phyloP scores from a whole-genome alignment of 495 filamentous ascomycete genomes.

The Tuber magnatum region DNA sequence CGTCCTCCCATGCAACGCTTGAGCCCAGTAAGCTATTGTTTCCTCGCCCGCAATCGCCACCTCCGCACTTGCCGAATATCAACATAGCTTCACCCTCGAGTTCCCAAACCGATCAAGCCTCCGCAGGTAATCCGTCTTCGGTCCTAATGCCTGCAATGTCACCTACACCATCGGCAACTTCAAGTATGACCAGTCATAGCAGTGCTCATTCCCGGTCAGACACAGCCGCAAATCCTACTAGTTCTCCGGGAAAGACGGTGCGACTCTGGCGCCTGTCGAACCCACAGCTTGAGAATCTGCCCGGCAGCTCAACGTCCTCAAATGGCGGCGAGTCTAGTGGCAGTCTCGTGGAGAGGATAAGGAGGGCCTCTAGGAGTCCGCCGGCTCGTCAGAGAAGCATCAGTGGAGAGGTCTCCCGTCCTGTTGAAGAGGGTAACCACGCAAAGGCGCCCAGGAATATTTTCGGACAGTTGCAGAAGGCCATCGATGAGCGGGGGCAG shows the following conservation, averaged over 20 bases:
- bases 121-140: conserved; percentile 68
- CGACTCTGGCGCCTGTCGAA: conserved; percentile 72
- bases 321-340: conserved; percentile 51
- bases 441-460: conserved; percentile 59
- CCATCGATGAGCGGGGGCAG: conserved; percentile 70
- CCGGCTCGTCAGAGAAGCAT: conserved; percentile 31
- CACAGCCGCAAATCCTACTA: conserved; percentile 29
- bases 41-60: conserved; percentile 16
- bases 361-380: conserved; percentile 32
- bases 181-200: conserved; percentile 40
- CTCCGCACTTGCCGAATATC: not conserved
- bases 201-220: conserved; percentile 36
- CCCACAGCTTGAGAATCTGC: conserved; percentile 51
- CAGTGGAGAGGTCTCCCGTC: conserved; percentile 40
- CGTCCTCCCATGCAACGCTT: conserved; percentile 37
- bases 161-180: conserved; percentile 48
- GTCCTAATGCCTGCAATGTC: conserved; percentile 65
- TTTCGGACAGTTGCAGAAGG: conserved; percentile 75
- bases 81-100: not conserved
- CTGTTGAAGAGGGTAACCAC: conserved; percentile 45
- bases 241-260: conserved; percentile 52
- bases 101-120: not conserved
- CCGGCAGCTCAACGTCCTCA: conserved; percentile 47
- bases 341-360: conserved; percentile 58
- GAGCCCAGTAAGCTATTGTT: conserved; percentile 39